Evolutionary conservation across 2,329 filamentous ascomycete genomes (phyloP).

Genomic region (Rosellinia necatrix): DNA sequence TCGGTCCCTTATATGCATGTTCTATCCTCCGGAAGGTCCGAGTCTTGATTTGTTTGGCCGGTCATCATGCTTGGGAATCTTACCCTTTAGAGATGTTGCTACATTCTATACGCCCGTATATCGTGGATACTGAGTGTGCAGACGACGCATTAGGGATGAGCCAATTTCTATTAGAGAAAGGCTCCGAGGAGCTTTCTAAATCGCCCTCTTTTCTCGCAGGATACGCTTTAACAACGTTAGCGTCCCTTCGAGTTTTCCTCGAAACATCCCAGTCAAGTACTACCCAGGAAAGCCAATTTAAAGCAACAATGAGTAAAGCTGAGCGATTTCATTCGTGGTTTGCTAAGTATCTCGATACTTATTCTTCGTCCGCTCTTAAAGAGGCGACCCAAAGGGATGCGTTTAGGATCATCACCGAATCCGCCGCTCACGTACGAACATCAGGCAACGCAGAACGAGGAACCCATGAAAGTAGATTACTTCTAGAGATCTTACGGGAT

Average conservation of each 20-base stretch:
- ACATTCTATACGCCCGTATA: conserved; percentile 75
- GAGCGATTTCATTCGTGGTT: conserved; percentile 81
- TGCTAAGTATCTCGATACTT: conserved; percentile 67
- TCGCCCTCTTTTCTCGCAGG: conserved; percentile 80
- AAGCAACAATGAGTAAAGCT: conserved; percentile 75
- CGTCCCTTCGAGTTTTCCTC: conserved; percentile 77
- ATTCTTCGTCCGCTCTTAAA: conserved; percentile 58
- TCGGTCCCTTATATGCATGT: conserved; percentile 86
- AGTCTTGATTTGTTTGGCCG: conserved; percentile 78
- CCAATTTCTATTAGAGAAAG: conserved; percentile 78
- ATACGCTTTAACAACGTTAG: conserved; percentile 76
- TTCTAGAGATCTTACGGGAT: conserved; percentile 81
- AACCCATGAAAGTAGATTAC: conserved; percentile 76
- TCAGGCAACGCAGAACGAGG: conserved; percentile 71
- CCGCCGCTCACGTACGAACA: conserved; percentile 68
- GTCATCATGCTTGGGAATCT: conserved; percentile 69
- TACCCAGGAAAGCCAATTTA: conserved; percentile 83
- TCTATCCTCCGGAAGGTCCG: conserved; percentile 85
- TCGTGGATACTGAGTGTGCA: conserved; percentile 84
- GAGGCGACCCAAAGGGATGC: conserved; percentile 55
- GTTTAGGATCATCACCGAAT: conserved; percentile 70
- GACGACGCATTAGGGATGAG: conserved; percentile 88
- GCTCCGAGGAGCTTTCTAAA: conserved; percentile 65
- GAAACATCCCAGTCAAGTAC: conserved; percentile 76
- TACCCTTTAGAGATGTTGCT: conserved; percentile 92